These are phyloP conservation scores for Cladophialophora exuberans DNA, from an alignment of 2,329 filamentous ascomycete genomes.

Conservation along the genomic window DNA sequence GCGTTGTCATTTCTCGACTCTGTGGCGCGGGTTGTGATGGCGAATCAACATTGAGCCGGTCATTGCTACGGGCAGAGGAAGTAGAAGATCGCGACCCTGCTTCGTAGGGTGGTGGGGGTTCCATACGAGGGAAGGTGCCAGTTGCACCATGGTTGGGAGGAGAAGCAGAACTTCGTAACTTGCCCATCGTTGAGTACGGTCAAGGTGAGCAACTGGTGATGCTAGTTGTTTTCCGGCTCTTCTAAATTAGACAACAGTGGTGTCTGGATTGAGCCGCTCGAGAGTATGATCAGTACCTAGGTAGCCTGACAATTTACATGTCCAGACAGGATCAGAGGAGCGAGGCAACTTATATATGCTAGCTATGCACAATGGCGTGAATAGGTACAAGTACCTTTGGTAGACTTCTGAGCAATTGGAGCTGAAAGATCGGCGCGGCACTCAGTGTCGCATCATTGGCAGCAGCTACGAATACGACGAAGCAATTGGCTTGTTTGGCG, in stretches of 20 bases:
- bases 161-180: conserved; percentile 17
- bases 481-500: conserved; percentile 23
- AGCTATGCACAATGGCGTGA: too few species aligned
- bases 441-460: not conserved
- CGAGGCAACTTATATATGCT: too few species aligned
- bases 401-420: not conserved
- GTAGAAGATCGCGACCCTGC: conserved; percentile 27
- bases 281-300: too few species aligned
- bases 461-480: conserved; percentile 12
- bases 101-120: conserved; percentile 30
- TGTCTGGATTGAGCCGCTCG: too few species aligned
- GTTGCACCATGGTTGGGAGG: conserved; percentile 9
- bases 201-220: too few species aligned
- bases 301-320: too few species aligned
- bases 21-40: not conserved
- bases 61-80: conserved; percentile 24
- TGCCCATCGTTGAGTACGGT: conserved; percentile 25
- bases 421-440: not conserved
- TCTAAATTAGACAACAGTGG: too few species aligned
- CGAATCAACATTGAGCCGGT: conserved; percentile 16
- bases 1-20: not conserved
- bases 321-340: too few species aligned
- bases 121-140: conserved; percentile 26
- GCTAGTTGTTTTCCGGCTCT: not conserved
- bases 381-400: too few species aligned